phyloP scores from a whole-genome alignment of 257 asterid species.

The Anisodus acutangulus region DNA sequence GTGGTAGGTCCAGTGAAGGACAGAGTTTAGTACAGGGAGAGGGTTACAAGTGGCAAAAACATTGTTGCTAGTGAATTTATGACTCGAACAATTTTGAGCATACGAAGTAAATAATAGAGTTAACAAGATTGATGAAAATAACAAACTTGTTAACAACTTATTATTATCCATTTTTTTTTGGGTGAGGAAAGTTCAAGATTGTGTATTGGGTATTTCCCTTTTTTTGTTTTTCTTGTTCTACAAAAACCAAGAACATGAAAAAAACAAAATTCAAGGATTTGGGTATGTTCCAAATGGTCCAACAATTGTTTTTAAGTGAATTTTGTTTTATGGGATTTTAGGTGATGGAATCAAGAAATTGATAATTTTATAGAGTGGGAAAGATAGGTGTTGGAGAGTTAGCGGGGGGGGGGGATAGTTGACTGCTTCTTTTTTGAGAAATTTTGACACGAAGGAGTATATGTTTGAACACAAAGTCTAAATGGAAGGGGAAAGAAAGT shows the following conservation, averaged over 20 bases:
- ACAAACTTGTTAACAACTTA: constrained; percentile 21
- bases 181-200: not conserved
- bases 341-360: not conserved
- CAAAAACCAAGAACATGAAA: not conserved
- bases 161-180: constrained; percentile 35
- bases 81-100: constrained; percentile 41
- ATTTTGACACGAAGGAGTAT: not conserved
- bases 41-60: constrained; percentile 11
- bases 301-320: not conserved
- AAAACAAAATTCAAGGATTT: not conserved
- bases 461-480: not conserved
- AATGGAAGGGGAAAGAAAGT: not conserved
- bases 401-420: not conserved
- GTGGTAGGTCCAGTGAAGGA: constrained; percentile 34
- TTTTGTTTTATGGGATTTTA: not conserved
- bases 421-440: not conserved
- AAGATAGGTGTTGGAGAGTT: not conserved
- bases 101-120: constrained; percentile 12
- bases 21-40: constrained; percentile 27
- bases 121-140: constrained; percentile 31
- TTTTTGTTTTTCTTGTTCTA: not conserved
- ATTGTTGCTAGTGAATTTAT: not conserved
- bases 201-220: not conserved
- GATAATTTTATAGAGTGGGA: not conserved
- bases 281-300: constrained; percentile 13